Evolutionary conservation across 2,329 filamentous ascomycete species (phyloP).

Genomic region (Botryotinia globosa): DNA sequence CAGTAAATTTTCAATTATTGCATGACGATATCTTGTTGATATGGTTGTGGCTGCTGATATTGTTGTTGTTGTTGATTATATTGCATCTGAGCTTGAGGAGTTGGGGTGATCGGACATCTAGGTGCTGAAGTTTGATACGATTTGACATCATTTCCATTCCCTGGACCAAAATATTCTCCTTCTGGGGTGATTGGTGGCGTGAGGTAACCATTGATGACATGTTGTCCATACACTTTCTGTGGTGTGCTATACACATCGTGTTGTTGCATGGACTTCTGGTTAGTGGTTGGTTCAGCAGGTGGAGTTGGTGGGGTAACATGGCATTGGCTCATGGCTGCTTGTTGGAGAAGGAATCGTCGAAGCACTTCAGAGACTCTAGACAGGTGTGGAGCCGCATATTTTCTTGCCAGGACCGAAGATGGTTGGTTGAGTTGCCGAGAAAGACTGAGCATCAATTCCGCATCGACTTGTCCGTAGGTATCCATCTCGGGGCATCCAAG

Average conservation of each 20-base stretch:
- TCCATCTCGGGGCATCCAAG: conserved; percentile 76
- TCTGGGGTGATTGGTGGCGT: conserved; percentile 86
- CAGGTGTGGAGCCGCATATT: conserved; percentile 65
- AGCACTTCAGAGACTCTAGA: conserved; percentile 62
- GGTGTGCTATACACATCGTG: conserved; percentile 67
- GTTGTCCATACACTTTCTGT: conserved; percentile 66
- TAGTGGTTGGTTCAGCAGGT: conserved; percentile 48
- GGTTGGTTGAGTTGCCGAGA: conserved; percentile 62
- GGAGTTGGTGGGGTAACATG: conserved; percentile 62
- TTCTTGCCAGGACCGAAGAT: conserved; percentile 64
- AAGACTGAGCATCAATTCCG: conserved; percentile 55
- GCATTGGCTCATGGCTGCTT: conserved; percentile 52
- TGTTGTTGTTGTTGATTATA: conserved; percentile 44
- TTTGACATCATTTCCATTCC: conserved; percentile 31
- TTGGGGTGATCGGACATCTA: conserved; percentile 62
- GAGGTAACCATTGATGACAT: conserved; percentile 69
- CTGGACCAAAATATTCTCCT: conserved; percentile 50
- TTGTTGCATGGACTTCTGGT: conserved; percentile 45
- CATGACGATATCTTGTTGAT: conserved; percentile 43
- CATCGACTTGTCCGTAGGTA: conserved; percentile 66
- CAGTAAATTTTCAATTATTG: conserved; percentile 26
- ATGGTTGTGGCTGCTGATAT: conserved; percentile 41
- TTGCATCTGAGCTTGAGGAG: conserved; percentile 48
- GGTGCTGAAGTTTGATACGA: conserved; percentile 32
- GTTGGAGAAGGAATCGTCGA: conserved; percentile 64